Evolutionary conservation across 345 rosid genomes (phyloP), one percentile per base, ranked within the genome.

Genomic region (Clarkia xantiana): DNA sequence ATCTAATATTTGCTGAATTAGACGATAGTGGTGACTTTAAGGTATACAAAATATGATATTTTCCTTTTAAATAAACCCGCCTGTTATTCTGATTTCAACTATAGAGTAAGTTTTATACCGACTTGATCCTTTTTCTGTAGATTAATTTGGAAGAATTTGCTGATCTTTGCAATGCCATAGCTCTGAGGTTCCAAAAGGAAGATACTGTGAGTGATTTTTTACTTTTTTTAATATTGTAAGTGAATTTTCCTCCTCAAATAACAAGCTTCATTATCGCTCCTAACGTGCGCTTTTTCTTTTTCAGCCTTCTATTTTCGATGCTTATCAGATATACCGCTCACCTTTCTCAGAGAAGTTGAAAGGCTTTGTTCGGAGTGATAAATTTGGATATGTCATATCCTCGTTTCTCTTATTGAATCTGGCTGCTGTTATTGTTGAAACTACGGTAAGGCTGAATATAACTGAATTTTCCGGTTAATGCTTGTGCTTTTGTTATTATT

Each of bases 151-250:
- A 72, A 53, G 98, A 91, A 77, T 91, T 91, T 59, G 52, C 76
- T 60, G 98, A 91, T 45, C 90, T 91, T 53, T 86, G 98, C 72
- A 80, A 84, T 55, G 98, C 98, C 59, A 91, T 91, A 67, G 96
- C 85, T 42, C 66, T 86, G 51, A 76, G 89, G 62, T 91, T 91
- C 60, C 82, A 75, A 44, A 91, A 86, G 71, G 98, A 86, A 76
- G 94, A 86, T 60, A 58, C 61, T 47, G 98, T 91, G 67, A 81
- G 96, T 84, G 41, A 46, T 61, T 46, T n/a, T n/a, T n/a, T n/a
- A n/a, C n/a, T n/a, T n/a, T n/a, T n/a, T n/a, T n/a, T n/a, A n/a
- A n/a, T n/a, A n/a, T n/a, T n/a, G n/a, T n/a, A n/a, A n/a, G n/a
- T n/a, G n/a, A n/a, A n/a, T n/a, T n/a, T n/a, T n/a, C n/a, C n/a